Base-by-base conservation (phyloP, 1,284 basidiomycete genomes). In the Cutaneotrichosporon curvatum region DNA sequence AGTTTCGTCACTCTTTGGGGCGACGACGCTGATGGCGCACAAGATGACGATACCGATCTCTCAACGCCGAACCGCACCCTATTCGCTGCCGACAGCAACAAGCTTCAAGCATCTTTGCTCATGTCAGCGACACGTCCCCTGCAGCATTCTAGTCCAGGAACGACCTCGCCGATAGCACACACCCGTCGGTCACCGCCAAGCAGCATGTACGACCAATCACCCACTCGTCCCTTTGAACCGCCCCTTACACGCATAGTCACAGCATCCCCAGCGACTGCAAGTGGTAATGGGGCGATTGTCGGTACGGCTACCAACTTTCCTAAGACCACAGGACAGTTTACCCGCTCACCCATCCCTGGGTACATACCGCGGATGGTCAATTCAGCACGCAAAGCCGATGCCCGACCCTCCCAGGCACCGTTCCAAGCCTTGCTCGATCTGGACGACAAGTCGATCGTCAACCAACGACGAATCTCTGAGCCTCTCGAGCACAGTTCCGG, bases 1-100 rank as follows among this genome's bases (percentile, higher is more conserved):
- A 46, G 49, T 7, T 53, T 61, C 21, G 52, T 61, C 9, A 50
- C 50, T 2, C 47, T 62, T 33, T 66, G 67, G 62, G 53, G 53
- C 10, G 58, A 60, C 25, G 51, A 51, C 35, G 18, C 7, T 28
- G 25, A 28, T 28, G 12, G 9, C 33, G 44, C 55, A 10, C 53
- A 48, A 11, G 57, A 59, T 16, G 55, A 59, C 4, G 47, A 47
- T 3, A 40, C 48, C 14, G 45, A 19, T 35, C 15, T 54, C 1
- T 33, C 40, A 8, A 58, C 57, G 5, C 57, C 58, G 1, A 55
- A 51, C 36, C 53, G 55, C 18, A 49, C 51, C 10, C 41, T 58
- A 8, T 60, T 59, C 39, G 14, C 35, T n/a, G 31, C 33, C 3
- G 25, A 40, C 35, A 25, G 16, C 30, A 14, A 28, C 32, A 22